Evolutionary conservation across 2,329 filamentous ascomycete species (phyloP), one percentile per base, ranked within the genome.

Genomic region (Pseudogymnoascus sp.): DNA sequence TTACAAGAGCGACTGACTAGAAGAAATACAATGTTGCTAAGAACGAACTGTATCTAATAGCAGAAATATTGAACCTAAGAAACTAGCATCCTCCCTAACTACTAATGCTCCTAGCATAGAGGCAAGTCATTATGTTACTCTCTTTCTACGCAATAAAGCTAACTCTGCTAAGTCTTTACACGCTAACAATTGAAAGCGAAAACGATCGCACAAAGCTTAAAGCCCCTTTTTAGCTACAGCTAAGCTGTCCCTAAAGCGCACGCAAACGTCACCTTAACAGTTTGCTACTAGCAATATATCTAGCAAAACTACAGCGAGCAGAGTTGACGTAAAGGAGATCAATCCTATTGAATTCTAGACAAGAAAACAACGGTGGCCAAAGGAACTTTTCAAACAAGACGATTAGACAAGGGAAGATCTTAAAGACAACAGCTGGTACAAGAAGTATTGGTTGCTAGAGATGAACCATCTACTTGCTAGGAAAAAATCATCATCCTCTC

Each of bases 391-490:
- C 61, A 41, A 66, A 64, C 63, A 61, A 68, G 65, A 65, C 41
- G 61, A 62, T 33, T 19, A 62, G 43, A 62, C 14, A 33, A 59
- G 24, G 16, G 59, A 59, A 38, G 28, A 62, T 62, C 59, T 40
- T 8, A 31, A 59, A 26, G 38, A 59, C 16, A 28, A 65, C 61
- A 33, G 53, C 62, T 61, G 19, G 43, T 11, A 41, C 31, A 37
- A 63, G 62, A 50, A 65, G 38, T 61, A 63, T 38, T 63, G 7
- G n/a, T 16, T 63, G 63, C 60, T 37, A 67, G 64, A 65, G 61
- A 73, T 72, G 69, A 71, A 69, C 61, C 66, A 70, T 65, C 64
- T 74, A 61, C 71, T 74, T 67, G 71, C 72, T 31, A 70, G 69
- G 64, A 70, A 70, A 66, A 71, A 70, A 59, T 72, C 71, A 12